Base-by-base conservation (phyloP, 148 eudicot genomes). In the Rhododendron ovatum region DNA sequence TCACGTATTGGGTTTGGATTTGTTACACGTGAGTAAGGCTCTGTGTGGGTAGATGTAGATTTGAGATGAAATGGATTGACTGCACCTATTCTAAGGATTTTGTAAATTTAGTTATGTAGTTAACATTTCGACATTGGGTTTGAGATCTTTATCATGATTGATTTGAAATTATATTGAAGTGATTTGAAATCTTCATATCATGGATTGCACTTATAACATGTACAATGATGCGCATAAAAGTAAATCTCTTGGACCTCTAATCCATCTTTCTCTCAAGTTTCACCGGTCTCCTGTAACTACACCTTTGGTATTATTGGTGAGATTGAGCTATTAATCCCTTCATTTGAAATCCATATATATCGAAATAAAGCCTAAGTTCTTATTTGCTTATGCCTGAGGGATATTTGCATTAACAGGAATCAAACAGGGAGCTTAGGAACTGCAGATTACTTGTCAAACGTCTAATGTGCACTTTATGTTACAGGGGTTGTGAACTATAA, bases 401-500 rank as follows among this genome's bases (percentile, higher is more conserved):
- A 43, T n/a, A 78, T 47, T 78, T 78, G 57, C 0, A 9, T 51
- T n/a, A 80, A 13, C 10, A 24, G 18, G 51, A 4, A 45, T 79
- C 51, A 50, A 80, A 13, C 24, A 20, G 24, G 18, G 33, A 28
- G 41, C 41, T 7, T 81, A 35, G 69, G 83, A 57, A 10, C 69
- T 81, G 28, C 39, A 17, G 61, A 61, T 57, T 26, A 59, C 22
- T 63, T 77, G 65, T 79, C 86, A 45, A 63, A 39, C 5, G 47
- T 85, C 77, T 85, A 79, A 59, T 65, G 35, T 85, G 78, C 24
- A 79, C 45, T 61, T 30, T 61, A 61, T 63, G 75, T 61, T 82
- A 51, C 74, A 82, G 84, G 51, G 33, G 5, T 82, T 82, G 83
- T 41, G 43, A 57, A 57, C 47, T 20, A 14, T 41, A 59, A 15